Base-by-base conservation (phyloP, 495 filamentous ascomycete genomes). In the Podospora sp. region DNA sequence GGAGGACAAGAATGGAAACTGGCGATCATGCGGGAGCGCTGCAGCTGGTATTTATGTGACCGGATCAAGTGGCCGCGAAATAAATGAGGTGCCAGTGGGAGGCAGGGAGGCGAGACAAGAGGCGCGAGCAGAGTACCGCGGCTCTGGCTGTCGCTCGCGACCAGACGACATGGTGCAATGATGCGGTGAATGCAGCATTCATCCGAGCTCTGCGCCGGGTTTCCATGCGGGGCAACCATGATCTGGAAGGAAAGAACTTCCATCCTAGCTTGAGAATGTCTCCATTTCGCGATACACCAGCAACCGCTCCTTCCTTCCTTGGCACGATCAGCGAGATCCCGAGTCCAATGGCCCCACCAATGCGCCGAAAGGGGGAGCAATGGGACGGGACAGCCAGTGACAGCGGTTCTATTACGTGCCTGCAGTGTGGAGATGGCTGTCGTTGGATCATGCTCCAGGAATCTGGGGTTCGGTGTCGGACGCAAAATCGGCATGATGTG, bases 261-360 rank as follows among this genome's bases (percentile, higher is more conserved):
- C 40, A 18, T 18, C 5, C 16, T 46, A 46, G 40, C 40, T 46
- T 14, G 11, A 46, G 16, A 46, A 14, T 21, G 57, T 25, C 25
- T 59, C 57, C 57, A 59, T 33, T 18, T 3, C 27, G 16, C 26
- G 27, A 33, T 27, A 12, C 57, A 24, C 59, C 59, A 40, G 16
- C 11, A 1, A 9, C 0, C 4, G 18, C 63, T 57, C 63, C 62
- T 65, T 57, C 62, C 62, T 20, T 65, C 62, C 52, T 57, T 56
- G 62, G 62, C 52, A 58, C 25, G 1, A 36, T 46, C 53, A 8
- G 29, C 26, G 35, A 7, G 49, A 25, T 25, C 36, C 12, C 16
- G 29, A 40, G 20, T 40, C 59, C 20, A 24, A 1, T 8, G 12
- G 8, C 27, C 59, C 21, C 14, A 14, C n/a, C 59, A 35, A 24